Conservation (phyloP, 169 alveolate genomes). For the Cystoisospora suis region DNA sequence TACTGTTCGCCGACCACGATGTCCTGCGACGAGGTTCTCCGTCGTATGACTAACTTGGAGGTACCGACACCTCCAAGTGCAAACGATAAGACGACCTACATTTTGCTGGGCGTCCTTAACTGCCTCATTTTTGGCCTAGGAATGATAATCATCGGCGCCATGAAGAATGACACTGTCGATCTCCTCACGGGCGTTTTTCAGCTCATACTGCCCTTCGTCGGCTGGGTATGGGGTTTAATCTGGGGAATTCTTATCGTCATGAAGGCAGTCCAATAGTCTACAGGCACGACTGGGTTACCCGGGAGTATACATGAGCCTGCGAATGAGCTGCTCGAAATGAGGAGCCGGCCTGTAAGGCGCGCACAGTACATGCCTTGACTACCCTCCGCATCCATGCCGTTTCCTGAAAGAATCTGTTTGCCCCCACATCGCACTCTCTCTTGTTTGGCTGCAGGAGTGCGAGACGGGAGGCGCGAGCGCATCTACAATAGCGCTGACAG, state of each 20-base stretch:
- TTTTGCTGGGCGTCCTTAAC: conserved; percentile 22
- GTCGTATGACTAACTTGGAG: conserved; percentile 12
- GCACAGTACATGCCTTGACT: too few species aligned
- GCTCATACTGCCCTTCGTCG: conserved; percentile 22
- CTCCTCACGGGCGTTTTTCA: conserved; percentile 26
- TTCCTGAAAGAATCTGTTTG: too few species aligned
- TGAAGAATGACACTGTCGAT: not conserved
- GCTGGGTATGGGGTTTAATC: conserved; percentile 22
- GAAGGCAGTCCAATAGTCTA: not conserved
- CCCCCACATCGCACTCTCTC: too few species aligned
- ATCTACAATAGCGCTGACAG: too few species aligned
- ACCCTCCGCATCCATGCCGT: too few species aligned
- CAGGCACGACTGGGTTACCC: too few species aligned
- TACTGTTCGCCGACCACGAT: too few species aligned
- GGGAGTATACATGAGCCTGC: too few species aligned
- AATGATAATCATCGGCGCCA: conserved; percentile 14
- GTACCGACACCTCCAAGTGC: conserved; percentile 33
- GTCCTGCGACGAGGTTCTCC: conserved; percentile 36
- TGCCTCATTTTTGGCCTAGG: conserved; percentile 34
- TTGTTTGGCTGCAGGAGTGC: too few species aligned
- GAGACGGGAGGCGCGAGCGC: too few species aligned
- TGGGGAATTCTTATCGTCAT: conserved; percentile 31
- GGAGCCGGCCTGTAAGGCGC: too few species aligned
- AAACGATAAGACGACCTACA: not conserved
- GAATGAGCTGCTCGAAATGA: too few species aligned